phyloP scores from a whole-genome alignment of 2,329 filamentous ascomycete species.

The Colletotrichum sojae region DNA sequence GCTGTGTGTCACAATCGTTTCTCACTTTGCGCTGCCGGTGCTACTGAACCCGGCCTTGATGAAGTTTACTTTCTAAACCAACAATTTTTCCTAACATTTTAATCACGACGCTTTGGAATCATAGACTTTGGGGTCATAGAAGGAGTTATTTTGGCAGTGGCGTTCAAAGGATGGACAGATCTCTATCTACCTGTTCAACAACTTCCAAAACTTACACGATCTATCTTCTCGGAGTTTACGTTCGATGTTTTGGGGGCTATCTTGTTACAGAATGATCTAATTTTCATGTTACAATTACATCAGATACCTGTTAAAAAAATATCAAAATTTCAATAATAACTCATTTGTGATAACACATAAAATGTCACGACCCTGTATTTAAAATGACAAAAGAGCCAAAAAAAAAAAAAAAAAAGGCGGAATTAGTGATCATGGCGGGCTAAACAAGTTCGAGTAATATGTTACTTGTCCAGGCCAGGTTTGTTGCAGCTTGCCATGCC shows the following conservation, averaged over 20 bases:
- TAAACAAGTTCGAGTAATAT: too few relatives aligned
- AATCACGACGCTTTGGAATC: neutral
- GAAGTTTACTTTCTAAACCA: constrained; percentile 70
- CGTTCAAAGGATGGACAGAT: constrained; percentile 11
- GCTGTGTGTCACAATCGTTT: constrained; percentile 63
- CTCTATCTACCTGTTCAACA: neutral
- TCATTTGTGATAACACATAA: too few relatives aligned
- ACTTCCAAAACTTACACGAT: too few relatives aligned
- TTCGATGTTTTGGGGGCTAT: too few relatives aligned
- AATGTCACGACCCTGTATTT: too few relatives aligned
- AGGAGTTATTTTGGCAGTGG: constrained; percentile 11
- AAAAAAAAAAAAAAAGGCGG: too few relatives aligned
- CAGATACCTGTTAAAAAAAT: neutral
- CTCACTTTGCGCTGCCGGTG: constrained; percentile 72
- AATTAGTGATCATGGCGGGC: too few relatives aligned
- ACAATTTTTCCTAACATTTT: neutral
- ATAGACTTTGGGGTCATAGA: constrained; percentile 21
- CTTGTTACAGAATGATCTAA: constrained; percentile 1
- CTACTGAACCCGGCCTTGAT: constrained; percentile 75
- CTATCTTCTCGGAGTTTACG: too few relatives aligned
- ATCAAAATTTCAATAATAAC: neutral
- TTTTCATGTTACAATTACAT: neutral
- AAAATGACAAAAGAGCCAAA: too few relatives aligned
- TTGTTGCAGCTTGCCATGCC: neutral
- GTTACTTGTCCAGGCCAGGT: too few relatives aligned